Percentiles rank a stretch among this genome's conserved stretches.
These are phyloP conservation scores for Podospora bellae-mahoneyi DNA, from an alignment of 495 filamentous ascomycete species.

Conservation along the genomic window DNA sequence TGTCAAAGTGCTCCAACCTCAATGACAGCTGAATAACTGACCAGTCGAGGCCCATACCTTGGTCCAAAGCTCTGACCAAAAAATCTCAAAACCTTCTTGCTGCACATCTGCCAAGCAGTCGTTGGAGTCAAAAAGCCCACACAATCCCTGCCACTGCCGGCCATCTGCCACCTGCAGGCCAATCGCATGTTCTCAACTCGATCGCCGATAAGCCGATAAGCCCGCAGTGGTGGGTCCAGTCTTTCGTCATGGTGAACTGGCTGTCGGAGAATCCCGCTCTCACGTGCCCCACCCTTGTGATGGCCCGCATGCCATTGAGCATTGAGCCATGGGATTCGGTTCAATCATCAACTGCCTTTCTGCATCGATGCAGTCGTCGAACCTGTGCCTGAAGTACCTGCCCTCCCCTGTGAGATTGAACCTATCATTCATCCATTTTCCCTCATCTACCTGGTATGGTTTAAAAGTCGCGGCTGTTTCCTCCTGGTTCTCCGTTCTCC, in stretches of 20 bases:
- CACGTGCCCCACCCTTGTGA: constrained; percentile 27
- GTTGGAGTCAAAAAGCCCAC: not conserved
- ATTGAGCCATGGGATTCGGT: not conserved
- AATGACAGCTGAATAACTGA: not conserved
- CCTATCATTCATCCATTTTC: not conserved
- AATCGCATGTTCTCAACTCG: not conserved
- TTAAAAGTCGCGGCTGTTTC: not conserved
- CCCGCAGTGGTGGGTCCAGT: not conserved
- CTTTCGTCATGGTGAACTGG: constrained; percentile 21
- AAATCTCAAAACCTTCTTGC: not conserved
- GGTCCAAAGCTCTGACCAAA: not conserved
- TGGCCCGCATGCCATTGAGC: constrained; percentile 17
- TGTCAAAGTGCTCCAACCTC: not conserved
- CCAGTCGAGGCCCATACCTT: not conserved
- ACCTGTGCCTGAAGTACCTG: not conserved
- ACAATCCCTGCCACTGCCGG: constrained; percentile 3
- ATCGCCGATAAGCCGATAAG: not conserved
- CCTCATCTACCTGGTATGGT: not conserved
- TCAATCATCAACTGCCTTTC: not conserved
- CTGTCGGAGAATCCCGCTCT: constrained; percentile 3
- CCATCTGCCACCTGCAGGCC: not conserved
- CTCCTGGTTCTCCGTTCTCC: not conserved
- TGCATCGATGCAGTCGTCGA: not conserved
- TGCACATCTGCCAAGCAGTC: not conserved
- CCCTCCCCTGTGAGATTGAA: not conserved